Percentiles rank a stretch among this genome's conserved stretches.
phyloP scores from a whole-genome alignment of 1,284 basidiomycete genomes.

The Tremellales sp. region DNA sequence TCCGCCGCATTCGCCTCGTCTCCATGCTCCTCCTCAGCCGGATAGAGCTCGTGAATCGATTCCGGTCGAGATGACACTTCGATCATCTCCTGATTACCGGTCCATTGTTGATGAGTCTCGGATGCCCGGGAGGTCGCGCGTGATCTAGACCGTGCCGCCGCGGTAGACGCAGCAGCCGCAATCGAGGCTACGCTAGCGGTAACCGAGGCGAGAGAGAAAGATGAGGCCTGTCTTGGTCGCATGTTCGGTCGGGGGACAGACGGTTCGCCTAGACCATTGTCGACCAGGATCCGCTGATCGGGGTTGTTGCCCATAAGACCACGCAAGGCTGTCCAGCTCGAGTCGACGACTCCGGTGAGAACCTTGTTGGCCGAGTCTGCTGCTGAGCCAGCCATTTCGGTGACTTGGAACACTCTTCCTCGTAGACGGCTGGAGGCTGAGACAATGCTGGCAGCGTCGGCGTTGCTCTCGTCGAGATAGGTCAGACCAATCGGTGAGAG shows the following conservation, averaged over 20 bases:
- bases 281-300: not conserved
- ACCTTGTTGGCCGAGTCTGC: conserved; percentile 77
- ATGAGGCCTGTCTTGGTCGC: conserved; percentile 61
- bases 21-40: conserved; percentile 47
- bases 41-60: conserved; percentile 29
- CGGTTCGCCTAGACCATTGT: not conserved
- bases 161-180: conserved; percentile 39
- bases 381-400: conserved; percentile 60
- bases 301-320: conserved; percentile 53
- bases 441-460: conserved; percentile 41
- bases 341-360: conserved; percentile 75
- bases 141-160: conserved; percentile 33
- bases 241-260: conserved; percentile 13
- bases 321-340: conserved; percentile 72
- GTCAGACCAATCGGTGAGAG: conserved; percentile 68
- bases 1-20: conserved; percentile 7
- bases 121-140: conserved; percentile 52
- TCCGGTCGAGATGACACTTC: conserved; percentile 43
- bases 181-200: conserved; percentile 61
- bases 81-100: conserved; percentile 43
- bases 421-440: conserved; percentile 50
- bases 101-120: conserved; percentile 42
- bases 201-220: conserved; percentile 75
- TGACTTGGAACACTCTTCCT: conserved; percentile 74
- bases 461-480: conserved; percentile 38